phyloP scores from a whole-genome alignment of 257 asterid species.

The Scutellaria baicalensis region DNA sequence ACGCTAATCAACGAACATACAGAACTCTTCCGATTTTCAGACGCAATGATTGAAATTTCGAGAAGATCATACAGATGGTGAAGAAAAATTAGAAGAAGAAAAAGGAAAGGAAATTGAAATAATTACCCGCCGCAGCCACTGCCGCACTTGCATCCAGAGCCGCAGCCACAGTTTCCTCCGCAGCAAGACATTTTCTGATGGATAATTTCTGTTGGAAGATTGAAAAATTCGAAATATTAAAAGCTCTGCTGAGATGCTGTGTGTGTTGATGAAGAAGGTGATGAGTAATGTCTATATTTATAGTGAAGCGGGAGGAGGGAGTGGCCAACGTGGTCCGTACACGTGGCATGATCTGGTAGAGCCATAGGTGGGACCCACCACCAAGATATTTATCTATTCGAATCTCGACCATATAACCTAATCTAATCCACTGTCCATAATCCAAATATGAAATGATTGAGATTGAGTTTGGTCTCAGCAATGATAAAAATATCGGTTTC shows the following conservation, averaged over 20 bases:
- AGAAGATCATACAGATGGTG: too few species aligned
- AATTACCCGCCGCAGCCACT: conserved; percentile 55
- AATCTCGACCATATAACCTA: not conserved
- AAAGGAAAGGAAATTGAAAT: not conserved
- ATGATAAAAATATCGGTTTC: too few species aligned
- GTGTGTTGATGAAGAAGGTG: not conserved
- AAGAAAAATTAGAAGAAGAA: not conserved
- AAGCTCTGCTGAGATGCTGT: not conserved
- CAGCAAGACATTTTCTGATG: conserved; percentile 56
- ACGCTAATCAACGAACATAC: too few species aligned
- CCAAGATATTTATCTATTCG: not conserved
- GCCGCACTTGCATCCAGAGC: conserved; percentile 70
- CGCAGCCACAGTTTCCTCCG: conserved; percentile 65
- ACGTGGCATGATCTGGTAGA: conserved; percentile 36
- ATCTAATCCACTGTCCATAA: too few species aligned
- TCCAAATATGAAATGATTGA: too few species aligned
- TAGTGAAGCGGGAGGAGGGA: conserved; percentile 8
- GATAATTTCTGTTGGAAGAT: not conserved
- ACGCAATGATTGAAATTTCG: too few species aligned
- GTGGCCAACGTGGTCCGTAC: conserved; percentile 25
- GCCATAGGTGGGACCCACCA: not conserved
- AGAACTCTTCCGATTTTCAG: too few species aligned
- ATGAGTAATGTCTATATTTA: conserved; percentile 13
- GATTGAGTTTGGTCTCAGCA: too few species aligned
- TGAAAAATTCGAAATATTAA: not conserved